A percentile compares a stretch with the other conserved stretches of the same genome.
Conservation (phyloP, 345 rosid genomes). For the Sonneratia alba region DNA sequence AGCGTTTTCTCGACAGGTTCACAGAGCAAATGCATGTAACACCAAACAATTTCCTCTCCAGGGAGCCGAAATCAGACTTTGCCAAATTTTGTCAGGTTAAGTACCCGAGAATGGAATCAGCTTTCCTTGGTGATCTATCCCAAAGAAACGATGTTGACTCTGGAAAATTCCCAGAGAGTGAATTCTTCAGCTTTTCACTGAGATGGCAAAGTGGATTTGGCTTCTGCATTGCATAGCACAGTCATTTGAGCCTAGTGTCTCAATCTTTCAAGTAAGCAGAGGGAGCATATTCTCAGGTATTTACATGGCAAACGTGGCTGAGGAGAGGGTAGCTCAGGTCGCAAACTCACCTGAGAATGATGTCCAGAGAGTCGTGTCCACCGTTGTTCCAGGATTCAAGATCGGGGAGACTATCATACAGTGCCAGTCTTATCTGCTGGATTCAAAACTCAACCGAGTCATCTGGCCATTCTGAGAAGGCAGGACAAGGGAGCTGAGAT, state of each 20-base stretch:
- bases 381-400: constrained; percentile 15
- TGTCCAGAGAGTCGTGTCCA: constrained; percentile 11
- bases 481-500: not conserved
- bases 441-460: constrained; percentile 1
- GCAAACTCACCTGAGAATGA: not conserved
- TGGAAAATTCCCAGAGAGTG: constrained; percentile 17
- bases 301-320: constrained; percentile 29
- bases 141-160: constrained; percentile 13
- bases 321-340: not conserved
- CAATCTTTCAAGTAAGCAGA: constrained; percentile 23
- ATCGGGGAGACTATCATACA: constrained; percentile 8
- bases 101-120: constrained; percentile 31
- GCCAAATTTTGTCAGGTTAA: constrained; percentile 20
- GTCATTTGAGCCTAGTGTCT: constrained; percentile 20
- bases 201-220: constrained; percentile 34
- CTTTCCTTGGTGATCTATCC: constrained; percentile 23
- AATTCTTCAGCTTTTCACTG: constrained; percentile 20
- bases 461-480: not conserved
- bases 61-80: constrained; percentile 25
- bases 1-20: constrained; percentile 19
- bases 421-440: constrained; percentile 13
- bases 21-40: constrained; percentile 13
- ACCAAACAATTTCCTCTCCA: constrained; percentile 19
- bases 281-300: constrained; percentile 28
- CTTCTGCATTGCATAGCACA: constrained; percentile 29